phyloP scores from a whole-genome alignment of 768 basidiomycete species.

The Boletales sp. region DNA sequence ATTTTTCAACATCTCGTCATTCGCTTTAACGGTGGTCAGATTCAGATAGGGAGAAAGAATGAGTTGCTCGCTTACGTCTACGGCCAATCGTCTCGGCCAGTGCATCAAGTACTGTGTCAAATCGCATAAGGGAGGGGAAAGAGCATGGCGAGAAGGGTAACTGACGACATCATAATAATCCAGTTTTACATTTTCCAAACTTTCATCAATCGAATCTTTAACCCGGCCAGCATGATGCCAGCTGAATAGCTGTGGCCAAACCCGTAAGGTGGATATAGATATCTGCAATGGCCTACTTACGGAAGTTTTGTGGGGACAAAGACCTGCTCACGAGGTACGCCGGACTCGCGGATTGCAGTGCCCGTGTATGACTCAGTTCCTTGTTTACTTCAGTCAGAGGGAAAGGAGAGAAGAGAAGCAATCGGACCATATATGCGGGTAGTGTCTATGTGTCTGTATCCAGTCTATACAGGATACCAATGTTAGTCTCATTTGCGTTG shows the following conservation, averaged over 20 bases:
- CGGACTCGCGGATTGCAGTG: conserved; percentile 41
- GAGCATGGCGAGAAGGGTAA: background rate
- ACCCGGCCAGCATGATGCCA: conserved; percentile 33
- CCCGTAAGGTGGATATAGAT: background rate
- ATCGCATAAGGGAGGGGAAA: background rate
- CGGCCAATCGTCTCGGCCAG: too few relatives aligned
- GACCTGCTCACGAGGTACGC: conserved; percentile 41
- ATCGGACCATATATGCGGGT: conserved; percentile 7
- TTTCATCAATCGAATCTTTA: conserved; percentile 39
- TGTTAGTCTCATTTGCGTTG: too few relatives aligned
- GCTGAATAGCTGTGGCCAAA: background rate
- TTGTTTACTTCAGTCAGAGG: background rate
- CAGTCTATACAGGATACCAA: conserved; percentile 10
- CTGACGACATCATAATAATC: conserved; percentile 47
- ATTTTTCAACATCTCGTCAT: background rate
- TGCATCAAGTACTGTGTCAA: background rate
- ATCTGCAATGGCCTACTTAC: conserved; percentile 14
- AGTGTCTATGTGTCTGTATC: conserved; percentile 50
- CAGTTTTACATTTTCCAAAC: conserved; percentile 36
- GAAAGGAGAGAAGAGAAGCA: background rate
- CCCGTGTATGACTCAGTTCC: conserved; percentile 46
- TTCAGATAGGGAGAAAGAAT: background rate
- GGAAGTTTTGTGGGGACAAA: conserved; percentile 51
- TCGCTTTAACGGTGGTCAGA: background rate
- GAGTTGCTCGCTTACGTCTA: too few relatives aligned